Conservation (phyloP, 2,329 filamentous ascomycete genomes). For the Cadophora sp. region DNA sequence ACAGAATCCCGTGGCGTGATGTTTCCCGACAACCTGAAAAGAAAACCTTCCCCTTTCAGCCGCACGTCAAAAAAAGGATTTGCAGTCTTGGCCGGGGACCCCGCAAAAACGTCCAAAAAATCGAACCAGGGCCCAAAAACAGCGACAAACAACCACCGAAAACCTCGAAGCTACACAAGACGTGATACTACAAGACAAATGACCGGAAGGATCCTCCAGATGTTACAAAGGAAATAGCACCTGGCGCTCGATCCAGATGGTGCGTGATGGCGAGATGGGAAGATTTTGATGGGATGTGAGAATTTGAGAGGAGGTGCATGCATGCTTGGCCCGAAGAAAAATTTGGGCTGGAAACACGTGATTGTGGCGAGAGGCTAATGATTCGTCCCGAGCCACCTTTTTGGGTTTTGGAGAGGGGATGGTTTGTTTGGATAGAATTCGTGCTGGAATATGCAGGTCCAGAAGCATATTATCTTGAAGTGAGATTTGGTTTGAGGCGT, state of each 20-base stretch:
- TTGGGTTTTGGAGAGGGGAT: neutral
- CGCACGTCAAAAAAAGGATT: neutral
- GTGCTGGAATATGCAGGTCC: neutral
- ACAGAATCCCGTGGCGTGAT: neutral
- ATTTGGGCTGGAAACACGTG: neutral
- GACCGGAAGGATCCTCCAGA: slow-evolving; percentile 8
- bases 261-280: neutral
- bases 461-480: neutral
- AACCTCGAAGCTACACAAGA: neutral
- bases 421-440: neutral
- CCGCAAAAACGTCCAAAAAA: slow-evolving; percentile 7
- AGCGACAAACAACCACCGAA: neutral
- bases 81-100: slow-evolving; percentile 10
- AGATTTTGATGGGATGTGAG: slow-evolving; percentile 1
- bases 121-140: neutral
- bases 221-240: slow-evolving; percentile 4
- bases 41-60: neutral
- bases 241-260: neutral
- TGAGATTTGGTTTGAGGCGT: neutral
- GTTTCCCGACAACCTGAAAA: neutral
- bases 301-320: neutral
- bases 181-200: neutral
- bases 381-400: neutral
- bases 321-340: neutral
- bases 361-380: neutral